A percentile compares a stretch with the other conserved stretches of the same genome.
Conservation (phyloP, 2,329 filamentous ascomycete species). For the Alternaria sp. region DNA sequence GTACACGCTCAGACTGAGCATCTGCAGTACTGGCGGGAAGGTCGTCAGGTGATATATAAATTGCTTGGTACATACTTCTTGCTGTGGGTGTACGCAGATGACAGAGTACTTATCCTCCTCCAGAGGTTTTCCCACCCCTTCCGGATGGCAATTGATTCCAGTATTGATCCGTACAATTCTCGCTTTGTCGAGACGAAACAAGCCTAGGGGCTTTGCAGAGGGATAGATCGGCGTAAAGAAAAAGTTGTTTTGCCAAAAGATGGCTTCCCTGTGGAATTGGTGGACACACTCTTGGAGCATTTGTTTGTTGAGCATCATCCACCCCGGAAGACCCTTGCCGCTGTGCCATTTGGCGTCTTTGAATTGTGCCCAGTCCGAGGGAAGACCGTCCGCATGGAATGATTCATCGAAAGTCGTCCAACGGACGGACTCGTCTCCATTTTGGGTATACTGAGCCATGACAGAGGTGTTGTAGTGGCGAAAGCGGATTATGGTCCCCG, state of each 20-base stretch:
- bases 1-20: neutral
- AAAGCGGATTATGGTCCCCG: neutral
- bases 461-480: conserved; percentile 1
- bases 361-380: neutral
- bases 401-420: neutral
- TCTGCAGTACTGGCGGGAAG: neutral
- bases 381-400: neutral
- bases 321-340: neutral
- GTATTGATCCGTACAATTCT: neutral
- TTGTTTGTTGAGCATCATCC: neutral
- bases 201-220: neutral
- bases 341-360: neutral
- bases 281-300: neutral
- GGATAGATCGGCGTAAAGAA: neutral
- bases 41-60: neutral
- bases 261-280: neutral
- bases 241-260: neutral
- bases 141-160: neutral
- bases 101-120: neutral
- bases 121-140: neutral
- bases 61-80: neutral
- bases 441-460: neutral
- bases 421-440: neutral
- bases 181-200: neutral
- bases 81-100: neutral